phyloP scores from a whole-genome alignment of 1,284 basidiomycete genomes.

The Irpex rosettiformis region DNA sequence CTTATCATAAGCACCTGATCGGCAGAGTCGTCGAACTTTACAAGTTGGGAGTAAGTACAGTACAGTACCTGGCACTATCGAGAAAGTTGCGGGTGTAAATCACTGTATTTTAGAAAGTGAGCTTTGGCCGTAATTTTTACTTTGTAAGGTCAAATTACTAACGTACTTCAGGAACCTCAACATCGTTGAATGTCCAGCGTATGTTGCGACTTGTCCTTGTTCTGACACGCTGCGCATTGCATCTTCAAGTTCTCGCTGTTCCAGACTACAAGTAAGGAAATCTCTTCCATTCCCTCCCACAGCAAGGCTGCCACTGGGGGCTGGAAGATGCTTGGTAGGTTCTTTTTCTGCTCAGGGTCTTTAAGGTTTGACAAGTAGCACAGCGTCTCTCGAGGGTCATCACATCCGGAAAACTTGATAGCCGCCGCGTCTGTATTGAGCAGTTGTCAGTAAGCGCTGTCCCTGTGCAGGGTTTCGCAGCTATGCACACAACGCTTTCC shows the following conservation, averaged over 20 bases:
- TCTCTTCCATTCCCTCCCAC: background rate
- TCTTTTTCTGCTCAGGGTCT: conserved; percentile 1
- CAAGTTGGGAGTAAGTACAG: too few relatives aligned
- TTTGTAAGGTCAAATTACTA: background rate
- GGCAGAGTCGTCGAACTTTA: too few relatives aligned
- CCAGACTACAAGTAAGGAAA: background rate
- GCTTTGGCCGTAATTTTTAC: background rate
- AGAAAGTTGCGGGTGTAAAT: background rate
- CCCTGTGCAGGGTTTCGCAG: background rate
- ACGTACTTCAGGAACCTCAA: background rate
- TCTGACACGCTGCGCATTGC: background rate
- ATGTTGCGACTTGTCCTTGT: background rate
- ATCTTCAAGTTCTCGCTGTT: background rate
- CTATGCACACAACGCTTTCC: background rate
- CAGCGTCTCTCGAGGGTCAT: background rate
- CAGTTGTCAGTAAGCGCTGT: background rate
- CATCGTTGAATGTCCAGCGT: background rate
- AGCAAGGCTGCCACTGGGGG: background rate
- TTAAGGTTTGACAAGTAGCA: background rate
- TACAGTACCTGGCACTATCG: too few relatives aligned
- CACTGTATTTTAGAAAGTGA: background rate
- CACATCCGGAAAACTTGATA: background rate
- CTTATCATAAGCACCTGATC: too few relatives aligned
- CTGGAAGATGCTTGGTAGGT: background rate
- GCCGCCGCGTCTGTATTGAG: background rate